A percentile compares a stretch with the other conserved stretches of the same genome.
phyloP scores from a whole-genome alignment of 441 rosid genomes.

The Brassica hybrid region DNA sequence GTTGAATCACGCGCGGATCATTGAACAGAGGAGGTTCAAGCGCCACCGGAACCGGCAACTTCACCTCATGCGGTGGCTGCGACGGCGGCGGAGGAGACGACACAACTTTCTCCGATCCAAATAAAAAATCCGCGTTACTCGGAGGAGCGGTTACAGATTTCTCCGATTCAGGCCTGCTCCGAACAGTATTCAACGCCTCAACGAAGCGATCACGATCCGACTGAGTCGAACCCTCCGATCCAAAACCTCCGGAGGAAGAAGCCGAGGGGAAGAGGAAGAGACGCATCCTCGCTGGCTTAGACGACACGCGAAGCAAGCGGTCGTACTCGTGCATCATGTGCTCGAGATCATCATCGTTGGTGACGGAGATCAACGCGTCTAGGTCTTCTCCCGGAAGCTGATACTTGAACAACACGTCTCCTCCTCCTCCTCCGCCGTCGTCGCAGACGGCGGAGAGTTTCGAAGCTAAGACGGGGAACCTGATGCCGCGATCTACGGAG shows the following conservation, averaged over 20 bases:
- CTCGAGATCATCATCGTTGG: conserved; percentile 88
- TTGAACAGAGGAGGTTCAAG: conserved; percentile 29
- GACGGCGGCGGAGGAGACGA: conserved; percentile 21
- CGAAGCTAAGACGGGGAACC: conserved; percentile 58
- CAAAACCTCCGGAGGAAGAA: conserved; percentile 50
- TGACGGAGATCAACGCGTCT: conserved; percentile 86
- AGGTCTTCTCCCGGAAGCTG: conserved; percentile 90
- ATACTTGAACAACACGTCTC: conserved; percentile 73
- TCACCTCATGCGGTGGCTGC: conserved; percentile 41
- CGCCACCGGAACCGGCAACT: conserved; percentile 34
- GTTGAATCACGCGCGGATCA: conserved; percentile 46
- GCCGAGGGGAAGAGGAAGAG: conserved; percentile 67
- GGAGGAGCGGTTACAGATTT: conserved; percentile 44
- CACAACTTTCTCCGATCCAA: conserved; percentile 68
- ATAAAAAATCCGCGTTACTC: conserved; percentile 66
- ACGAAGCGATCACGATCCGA: conserved; percentile 84
- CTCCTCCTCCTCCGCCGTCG: no score
- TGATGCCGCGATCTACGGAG: conserved; percentile 71
- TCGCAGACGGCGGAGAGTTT: conserved; percentile 64
- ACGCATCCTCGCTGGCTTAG: conserved; percentile 85
- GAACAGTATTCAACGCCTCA: conserved; percentile 66
- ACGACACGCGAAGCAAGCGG: conserved; percentile 63
- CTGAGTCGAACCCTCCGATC: conserved; percentile 56
- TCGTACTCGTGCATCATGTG: conserved; percentile 94
- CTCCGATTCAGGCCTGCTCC: conserved; percentile 43